phyloP scores from a whole-genome alignment of 495 filamentous ascomycete species.

The Aspergillus incahuasiensis region DNA sequence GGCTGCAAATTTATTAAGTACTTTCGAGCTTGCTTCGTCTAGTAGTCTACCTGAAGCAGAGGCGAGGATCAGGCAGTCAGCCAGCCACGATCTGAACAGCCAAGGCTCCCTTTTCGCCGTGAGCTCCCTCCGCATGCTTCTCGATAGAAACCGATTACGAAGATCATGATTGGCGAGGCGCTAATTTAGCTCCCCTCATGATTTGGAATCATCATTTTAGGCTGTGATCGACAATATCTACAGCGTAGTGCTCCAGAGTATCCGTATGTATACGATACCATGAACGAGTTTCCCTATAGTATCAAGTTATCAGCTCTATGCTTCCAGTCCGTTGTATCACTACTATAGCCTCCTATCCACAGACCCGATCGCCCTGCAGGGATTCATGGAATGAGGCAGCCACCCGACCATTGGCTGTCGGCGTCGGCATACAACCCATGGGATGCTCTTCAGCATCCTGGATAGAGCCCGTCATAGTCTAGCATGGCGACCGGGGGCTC shows the following conservation, averaged over 20 bases:
- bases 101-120: no score
- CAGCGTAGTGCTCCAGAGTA: no score
- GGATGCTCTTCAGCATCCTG: background rate
- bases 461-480: slow-evolving; percentile 5
- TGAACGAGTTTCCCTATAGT: background rate
- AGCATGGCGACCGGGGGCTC: background rate
- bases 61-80: background rate
- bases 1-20: no score
- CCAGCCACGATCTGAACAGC: background rate
- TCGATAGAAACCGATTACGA: slow-evolving; percentile 22
- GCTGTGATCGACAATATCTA: no score
- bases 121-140: background rate
- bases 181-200: slow-evolving; percentile 11
- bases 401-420: background rate
- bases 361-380: background rate
- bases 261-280: no score
- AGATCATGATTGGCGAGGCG: slow-evolving; percentile 23
- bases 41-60: no score
- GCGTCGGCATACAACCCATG: background rate
- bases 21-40: no score
- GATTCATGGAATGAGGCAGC: background rate
- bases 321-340: no score
- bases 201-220: slow-evolving; percentile 29
- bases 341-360: background rate
- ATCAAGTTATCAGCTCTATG: background rate